Evolutionary conservation across 306 rosid species (phyloP), one percentile per base, ranked within the genome.

Genomic region (Cotoneaster glaucophyllus): DNA sequence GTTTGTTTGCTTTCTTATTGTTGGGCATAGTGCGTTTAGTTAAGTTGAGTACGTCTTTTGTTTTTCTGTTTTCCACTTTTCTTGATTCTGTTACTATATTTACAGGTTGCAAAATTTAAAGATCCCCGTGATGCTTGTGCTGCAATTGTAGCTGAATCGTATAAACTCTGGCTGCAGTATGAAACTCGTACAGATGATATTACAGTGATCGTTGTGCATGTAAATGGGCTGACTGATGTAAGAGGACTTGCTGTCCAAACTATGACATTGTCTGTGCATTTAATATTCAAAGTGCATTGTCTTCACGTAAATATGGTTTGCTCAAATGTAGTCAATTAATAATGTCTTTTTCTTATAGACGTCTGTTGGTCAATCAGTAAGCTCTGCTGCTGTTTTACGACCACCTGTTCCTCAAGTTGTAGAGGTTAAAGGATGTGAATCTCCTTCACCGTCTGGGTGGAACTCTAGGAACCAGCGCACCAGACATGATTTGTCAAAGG

Each of bases 91-190:
- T 71, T 59, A 34, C 74, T 59, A 29, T 77, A 67, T 77, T 78
- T 86, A 53, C 87, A 96, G 98, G 98, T 90, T 80, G 85, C 91
- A 21, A 96, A 92, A 80, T 88, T 82, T 84, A 89, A 90, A 77
- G 99, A 96, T 84, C 97, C 98, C 11, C 98, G 93, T 31, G 99
- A 92, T 90, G 99, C 99, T 87, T 96, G 99, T 85, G 99, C 96
- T 66, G 99, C 98, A 45, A 89, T 96, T 73, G 99, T 96, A 45
- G 99, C 98, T 15, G 98, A 96, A 82, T 90, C 99, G 76, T 96
- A 96, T 87, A 86, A 96, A 54, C 99, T 88, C 70, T 96, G 99
- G 99, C 90, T 96, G 39, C 99, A 96, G 79, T 96, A 84, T 74
- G 99, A 96, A 85, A 92, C 99, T 80, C 99, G 99, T 75, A 96